Evolutionary conservation across 2,329 filamentous ascomycete species (phyloP).

Genomic region (Botrytis deweyae): DNA sequence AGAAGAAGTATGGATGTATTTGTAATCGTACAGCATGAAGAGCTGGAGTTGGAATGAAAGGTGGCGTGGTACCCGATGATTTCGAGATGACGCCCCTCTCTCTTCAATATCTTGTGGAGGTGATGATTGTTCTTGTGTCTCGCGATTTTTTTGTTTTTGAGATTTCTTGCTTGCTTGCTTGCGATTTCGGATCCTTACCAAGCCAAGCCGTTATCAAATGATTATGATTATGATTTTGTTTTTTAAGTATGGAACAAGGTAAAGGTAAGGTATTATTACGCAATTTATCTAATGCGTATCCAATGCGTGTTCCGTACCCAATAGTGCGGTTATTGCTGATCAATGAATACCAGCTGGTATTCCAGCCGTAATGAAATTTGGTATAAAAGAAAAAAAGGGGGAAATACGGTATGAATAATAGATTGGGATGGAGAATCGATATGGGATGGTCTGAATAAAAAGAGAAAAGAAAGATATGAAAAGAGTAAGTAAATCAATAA

Average conservation of each 20-base stretch:
- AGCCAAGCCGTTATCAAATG: neutral
- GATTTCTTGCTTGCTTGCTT: neutral
- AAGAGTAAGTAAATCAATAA: neutral
- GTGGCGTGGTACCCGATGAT: neutral
- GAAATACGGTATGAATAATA: neutral
- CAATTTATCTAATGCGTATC: neutral
- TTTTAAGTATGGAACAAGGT: too few relatives aligned
- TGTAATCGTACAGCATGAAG: neutral
- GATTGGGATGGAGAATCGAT: neutral
- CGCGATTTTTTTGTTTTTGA: neutral
- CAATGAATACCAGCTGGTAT: neutral
- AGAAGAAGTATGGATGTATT: neutral
- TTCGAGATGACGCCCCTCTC: neutral
- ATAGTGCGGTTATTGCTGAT: neutral
- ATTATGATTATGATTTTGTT: neutral
- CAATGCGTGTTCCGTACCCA: neutral
- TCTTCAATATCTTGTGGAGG: neutral
- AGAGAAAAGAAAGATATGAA: neutral
- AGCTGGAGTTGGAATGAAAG: neutral
- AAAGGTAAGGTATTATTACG: neutral
- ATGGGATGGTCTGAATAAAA: neutral
- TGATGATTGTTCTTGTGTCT: neutral
- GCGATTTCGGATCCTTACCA: constrained; percentile 15
- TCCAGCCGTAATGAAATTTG: neutral
- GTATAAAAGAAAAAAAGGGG: neutral